Base-by-base conservation (phyloP, 1,284 basidiomycete genomes). In the Spongiforma sp. region DNA sequence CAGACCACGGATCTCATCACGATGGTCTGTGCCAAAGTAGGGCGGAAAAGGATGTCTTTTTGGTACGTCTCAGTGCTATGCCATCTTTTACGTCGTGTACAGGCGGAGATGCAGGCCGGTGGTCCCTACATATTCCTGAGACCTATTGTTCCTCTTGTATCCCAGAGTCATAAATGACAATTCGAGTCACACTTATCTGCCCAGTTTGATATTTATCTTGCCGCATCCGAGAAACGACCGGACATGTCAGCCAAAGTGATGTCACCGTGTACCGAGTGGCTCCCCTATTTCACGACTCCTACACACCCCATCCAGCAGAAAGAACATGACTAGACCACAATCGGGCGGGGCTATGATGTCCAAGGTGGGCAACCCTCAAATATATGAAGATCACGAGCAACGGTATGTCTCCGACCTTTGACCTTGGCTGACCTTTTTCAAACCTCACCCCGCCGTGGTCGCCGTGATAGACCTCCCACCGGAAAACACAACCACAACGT, bases 331-430 rank as follows among this genome's bases (percentile, higher is more conserved):
- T 0, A 36, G 55, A 9, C 57, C 53, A 70, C 65, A 69, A 73
- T 80, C 68, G 60, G 78, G 67, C 36, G 55, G 55, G 26, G 74
- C 78, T 36, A 83, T 84, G 83, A 78, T 80, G 71, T 83, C 83
- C 53, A 83, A 80, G 61, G 80, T 81, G 56, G 83, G 82, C 26
- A 82, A 79, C 68, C 69, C 77, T 19, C 82, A 83, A 59, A 73
- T 81, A 52, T 81, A 84, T 72, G 75, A 81, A 60, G 79, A 73
- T 39, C 76, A 77, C 54, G 82, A 83, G 57, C 82, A 83, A 66
- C 77, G 78, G 82, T 79, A 66, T 21, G 72, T 61, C 37, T 26
- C 24, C 10, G 10, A 50, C 14, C 26, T 52, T 30, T 30, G 33
- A 26, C 9, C 52, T 32, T 39, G 12, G 46, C 39, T 3, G n/a